A percentile compares a stretch with the other conserved stretches of the same genome.
phyloP scores from a whole-genome alignment of 2,329 filamentous ascomycete genomes.

The Colletotrichum musicola region DNA sequence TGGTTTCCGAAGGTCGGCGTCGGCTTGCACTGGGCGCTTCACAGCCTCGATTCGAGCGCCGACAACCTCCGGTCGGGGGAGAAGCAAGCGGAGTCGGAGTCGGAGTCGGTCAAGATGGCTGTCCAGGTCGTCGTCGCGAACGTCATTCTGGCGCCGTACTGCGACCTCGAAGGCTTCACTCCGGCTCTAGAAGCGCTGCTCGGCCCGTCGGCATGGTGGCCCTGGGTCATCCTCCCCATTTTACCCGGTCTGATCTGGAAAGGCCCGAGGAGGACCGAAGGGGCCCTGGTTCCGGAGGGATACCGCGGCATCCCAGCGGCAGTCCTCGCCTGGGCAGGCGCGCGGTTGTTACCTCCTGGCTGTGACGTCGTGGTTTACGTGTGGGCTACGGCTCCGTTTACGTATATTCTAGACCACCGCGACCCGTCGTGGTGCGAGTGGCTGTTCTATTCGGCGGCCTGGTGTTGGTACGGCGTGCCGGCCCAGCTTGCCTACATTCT shows the following conservation, averaged over 20 bases:
- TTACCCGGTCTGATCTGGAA: background rate
- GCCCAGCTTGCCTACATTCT: conserved; percentile 1
- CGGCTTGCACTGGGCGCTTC: background rate
- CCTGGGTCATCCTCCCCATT: background rate
- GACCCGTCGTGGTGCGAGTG: background rate
- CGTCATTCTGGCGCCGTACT: too few species aligned
- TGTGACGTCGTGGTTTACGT: background rate
- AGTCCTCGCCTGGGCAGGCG: background rate
- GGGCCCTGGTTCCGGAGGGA: background rate
- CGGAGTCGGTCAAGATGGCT: too few species aligned
- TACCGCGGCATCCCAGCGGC: background rate
- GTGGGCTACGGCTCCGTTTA: background rate
- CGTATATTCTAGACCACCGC: background rate
- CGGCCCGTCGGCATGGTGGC: background rate
- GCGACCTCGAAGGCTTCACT: background rate
- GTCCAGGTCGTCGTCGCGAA: too few species aligned
- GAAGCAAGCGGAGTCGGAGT: too few species aligned
- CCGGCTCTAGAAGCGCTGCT: background rate
- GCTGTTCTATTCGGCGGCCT: background rate
- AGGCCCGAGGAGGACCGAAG: background rate
- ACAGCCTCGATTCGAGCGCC: background rate
- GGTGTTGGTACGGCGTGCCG: background rate
- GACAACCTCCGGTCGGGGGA: too few species aligned
- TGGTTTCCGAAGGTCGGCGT: background rate
- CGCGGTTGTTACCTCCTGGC: background rate